phyloP scores from a whole-genome alignment of 2,329 filamentous ascomycete genomes.

The Penicillium sp. region DNA sequence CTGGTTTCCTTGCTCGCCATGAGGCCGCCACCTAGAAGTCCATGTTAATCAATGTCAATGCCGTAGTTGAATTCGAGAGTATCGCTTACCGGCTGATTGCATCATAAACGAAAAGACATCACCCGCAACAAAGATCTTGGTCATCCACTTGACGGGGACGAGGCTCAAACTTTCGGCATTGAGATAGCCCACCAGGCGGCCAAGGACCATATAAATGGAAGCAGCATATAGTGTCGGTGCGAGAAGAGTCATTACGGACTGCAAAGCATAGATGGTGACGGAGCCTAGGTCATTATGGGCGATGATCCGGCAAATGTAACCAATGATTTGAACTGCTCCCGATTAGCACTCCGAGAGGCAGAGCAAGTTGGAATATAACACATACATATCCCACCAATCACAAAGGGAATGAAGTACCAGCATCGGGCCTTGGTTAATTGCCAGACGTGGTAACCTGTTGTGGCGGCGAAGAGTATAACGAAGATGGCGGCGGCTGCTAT shows the following conservation, averaged over 20 bases:
- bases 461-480: slow-evolving; percentile 45
- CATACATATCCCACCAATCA: slow-evolving; percentile 41
- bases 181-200: slow-evolving; percentile 35
- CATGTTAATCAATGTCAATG: neutral
- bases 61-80: neutral
- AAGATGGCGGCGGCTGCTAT: slow-evolving; percentile 50
- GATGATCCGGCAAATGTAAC: slow-evolving; percentile 29
- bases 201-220: slow-evolving; percentile 41
- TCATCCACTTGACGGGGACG: slow-evolving; percentile 36
- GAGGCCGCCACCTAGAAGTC: slow-evolving; percentile 27
- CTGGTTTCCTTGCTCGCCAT: slow-evolving; percentile 23
- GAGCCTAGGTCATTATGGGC: slow-evolving; percentile 26
- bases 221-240: slow-evolving; percentile 44
- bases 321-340: slow-evolving; percentile 46
- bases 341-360: neutral
- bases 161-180: slow-evolving; percentile 34
- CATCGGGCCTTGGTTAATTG: slow-evolving; percentile 45
- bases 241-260: slow-evolving; percentile 37
- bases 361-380: neutral
- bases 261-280: slow-evolving; percentile 31
- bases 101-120: slow-evolving; percentile 36
- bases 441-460: slow-evolving; percentile 44
- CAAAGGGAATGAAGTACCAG: slow-evolving; percentile 50
- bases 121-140: slow-evolving; percentile 37
- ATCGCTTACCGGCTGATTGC: slow-evolving; percentile 26